Conservation (phyloP, 192 early-diverging fungal species). For the Coemansia sp. region DNA sequence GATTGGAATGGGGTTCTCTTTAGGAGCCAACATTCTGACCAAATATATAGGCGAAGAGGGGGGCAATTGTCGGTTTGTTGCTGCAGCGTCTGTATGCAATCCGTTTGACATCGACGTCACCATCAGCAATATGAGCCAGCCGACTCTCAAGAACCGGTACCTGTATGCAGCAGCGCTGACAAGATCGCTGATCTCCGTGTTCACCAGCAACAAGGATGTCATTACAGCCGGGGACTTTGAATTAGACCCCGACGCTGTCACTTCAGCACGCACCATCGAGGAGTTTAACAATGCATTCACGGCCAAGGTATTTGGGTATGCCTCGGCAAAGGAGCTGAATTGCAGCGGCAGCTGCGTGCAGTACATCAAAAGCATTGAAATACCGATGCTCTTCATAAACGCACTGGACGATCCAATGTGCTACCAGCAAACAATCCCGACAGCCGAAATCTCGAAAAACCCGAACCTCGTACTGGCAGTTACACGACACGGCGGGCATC, state of each 20-base stretch:
- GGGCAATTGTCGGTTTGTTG: slow-evolving; percentile 70
- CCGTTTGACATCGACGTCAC: slow-evolving; percentile 76
- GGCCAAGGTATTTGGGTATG: slow-evolving; percentile 68
- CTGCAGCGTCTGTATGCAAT: slow-evolving; percentile 77
- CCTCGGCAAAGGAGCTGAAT: slow-evolving; percentile 79
- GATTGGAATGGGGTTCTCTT: slow-evolving; percentile 83
- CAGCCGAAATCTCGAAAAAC: slow-evolving; percentile 69
- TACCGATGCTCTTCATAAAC: slow-evolving; percentile 83
- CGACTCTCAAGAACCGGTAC: slow-evolving; percentile 55
- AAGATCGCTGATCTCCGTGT: slow-evolving; percentile 53
- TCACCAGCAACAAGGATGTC: slow-evolving; percentile 46
- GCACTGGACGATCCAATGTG: slow-evolving; percentile 91
- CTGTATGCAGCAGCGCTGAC: slow-evolving; percentile 63
- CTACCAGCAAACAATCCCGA: slow-evolving; percentile 63
- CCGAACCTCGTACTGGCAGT: slow-evolving; percentile 76
- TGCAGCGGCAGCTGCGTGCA: slow-evolving; percentile 58
- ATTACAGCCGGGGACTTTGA: slow-evolving; percentile 52
- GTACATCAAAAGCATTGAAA: slow-evolving; percentile 57
- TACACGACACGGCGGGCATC: slow-evolving; percentile 82
- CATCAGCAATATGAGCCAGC: slow-evolving; percentile 47
- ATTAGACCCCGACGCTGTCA: slow-evolving; percentile 44
- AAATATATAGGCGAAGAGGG: slow-evolving; percentile 88
- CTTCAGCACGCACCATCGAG: slow-evolving; percentile 59
- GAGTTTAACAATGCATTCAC: slow-evolving; percentile 85
- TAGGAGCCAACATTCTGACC: slow-evolving; percentile 90